A percentile compares a stretch with the other conserved stretches of the same genome.
These are phyloP conservation scores for Dionaea muscipula DNA, from an alignment of 179 eudicot species.

Conservation along the genomic window DNA sequence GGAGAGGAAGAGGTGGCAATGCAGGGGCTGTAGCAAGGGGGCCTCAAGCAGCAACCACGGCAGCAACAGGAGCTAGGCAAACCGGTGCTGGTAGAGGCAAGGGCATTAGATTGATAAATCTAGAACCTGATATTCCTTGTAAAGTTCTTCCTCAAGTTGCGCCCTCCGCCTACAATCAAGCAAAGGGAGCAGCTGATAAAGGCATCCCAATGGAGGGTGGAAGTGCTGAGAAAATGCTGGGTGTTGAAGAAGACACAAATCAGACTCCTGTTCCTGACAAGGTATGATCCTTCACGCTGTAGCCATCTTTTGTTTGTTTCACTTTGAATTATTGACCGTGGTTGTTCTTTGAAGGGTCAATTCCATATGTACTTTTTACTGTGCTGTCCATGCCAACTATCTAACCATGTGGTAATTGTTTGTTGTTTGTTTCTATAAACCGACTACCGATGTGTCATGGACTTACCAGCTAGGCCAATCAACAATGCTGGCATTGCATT, in stretches of 20 bases:
- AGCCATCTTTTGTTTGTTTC: conserved; percentile 3
- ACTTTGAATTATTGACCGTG: too few relatives aligned
- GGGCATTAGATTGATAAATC: conserved; percentile 66
- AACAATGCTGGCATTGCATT: too few relatives aligned
- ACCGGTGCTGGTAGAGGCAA: conserved; percentile 78
- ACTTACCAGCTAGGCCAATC: too few relatives aligned
- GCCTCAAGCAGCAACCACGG: conserved; percentile 25
- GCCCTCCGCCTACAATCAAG: conserved; percentile 40
- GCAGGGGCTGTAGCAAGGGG: conserved; percentile 58
- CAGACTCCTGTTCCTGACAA: conserved; percentile 78
- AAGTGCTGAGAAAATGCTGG: conserved; percentile 56
- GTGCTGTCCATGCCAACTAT: too few relatives aligned
- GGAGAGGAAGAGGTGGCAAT: conserved; percentile 86
- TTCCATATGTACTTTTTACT: too few relatives aligned
- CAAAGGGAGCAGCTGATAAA: conserved; percentile 51
- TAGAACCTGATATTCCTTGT: conserved; percentile 69
- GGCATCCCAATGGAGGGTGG: conserved; percentile 75
- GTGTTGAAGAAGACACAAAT: conserved; percentile 63
- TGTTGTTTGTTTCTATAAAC: too few relatives aligned
- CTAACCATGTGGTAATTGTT: too few relatives aligned
- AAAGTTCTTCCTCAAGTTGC: conserved; percentile 51
- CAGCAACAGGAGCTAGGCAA: conserved; percentile 48
- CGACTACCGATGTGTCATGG: too few relatives aligned
- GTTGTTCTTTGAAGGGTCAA: too few relatives aligned
- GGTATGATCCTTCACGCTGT: conserved; percentile 26